A percentile compares a stretch with the other conserved stretches of the same genome.
These are phyloP conservation scores for Polytrichum commune DNA, from an alignment of 225 moss, liverwort and hornwort genomes.

Conservation along the genomic window DNA sequence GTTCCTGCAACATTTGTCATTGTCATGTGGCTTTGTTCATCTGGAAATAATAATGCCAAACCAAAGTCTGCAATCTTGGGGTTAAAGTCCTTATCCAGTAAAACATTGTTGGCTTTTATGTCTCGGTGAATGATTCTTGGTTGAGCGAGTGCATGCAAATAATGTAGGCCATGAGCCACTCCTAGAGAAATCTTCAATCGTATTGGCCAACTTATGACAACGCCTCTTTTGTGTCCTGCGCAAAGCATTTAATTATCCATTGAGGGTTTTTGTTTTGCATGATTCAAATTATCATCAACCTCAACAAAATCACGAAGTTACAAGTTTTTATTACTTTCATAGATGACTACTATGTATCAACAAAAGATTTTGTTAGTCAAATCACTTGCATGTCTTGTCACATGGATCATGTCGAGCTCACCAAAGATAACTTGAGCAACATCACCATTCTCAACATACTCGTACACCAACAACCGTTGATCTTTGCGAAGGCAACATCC, in stretches of 20 bases:
- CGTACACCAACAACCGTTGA: constrained; percentile 52
- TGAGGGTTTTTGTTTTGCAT: not conserved
- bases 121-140: constrained; percentile 24
- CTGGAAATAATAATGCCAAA: constrained; percentile 8
- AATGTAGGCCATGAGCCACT: constrained; percentile 2
- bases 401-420: not conserved
- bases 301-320: too few species aligned
- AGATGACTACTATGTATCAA: too few species aligned
- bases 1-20: not conserved
- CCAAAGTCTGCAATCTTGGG: constrained; percentile 31
- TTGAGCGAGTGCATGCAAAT: constrained; percentile 22
- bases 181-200: constrained; percentile 10
- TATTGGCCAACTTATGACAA: constrained; percentile 1
- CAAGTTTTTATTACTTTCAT: too few species aligned
- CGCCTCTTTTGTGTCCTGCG: not conserved
- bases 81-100: constrained; percentile 4
- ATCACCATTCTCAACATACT: constrained; percentile 49
- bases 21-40: constrained; percentile 10
- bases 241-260: not conserved
- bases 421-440: constrained; percentile 43
- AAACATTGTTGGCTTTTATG: constrained; percentile 21
- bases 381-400: not conserved
- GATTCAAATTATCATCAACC: too few species aligned
- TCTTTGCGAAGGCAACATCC: constrained; percentile 56
- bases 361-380: not conserved